These are phyloP conservation scores for Mercurialis annua DNA, from an alignment of 345 rosid genomes.

Conservation along the genomic window DNA sequence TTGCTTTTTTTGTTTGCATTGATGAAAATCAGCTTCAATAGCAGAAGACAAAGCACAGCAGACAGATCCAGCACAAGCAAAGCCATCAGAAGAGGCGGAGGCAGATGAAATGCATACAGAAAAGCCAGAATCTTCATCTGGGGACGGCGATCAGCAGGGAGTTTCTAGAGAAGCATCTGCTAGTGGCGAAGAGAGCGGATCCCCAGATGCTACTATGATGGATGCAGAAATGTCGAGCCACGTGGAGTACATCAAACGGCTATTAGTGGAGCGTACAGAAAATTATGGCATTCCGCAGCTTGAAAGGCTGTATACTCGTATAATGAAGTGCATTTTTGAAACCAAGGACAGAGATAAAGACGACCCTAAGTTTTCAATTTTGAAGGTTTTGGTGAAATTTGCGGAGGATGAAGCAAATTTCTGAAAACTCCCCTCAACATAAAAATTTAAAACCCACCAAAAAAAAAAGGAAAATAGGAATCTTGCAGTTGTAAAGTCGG, in stretches of 20 bases:
- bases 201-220: constrained; percentile 32
- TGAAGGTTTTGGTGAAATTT: constrained; percentile 78
- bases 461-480: constrained; percentile 3
- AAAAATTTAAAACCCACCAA: too few relatives aligned
- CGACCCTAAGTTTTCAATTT: constrained; percentile 61
- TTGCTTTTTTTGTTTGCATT: background rate
- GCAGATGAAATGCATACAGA: constrained; percentile 33
- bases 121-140: constrained; percentile 34
- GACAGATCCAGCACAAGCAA: constrained; percentile 44
- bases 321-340: constrained; percentile 72
- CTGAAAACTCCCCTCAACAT: constrained; percentile 28
- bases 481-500: constrained; percentile 52
- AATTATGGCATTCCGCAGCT: constrained; percentile 73
- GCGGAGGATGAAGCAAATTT: constrained; percentile 67
- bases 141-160: constrained; percentile 26
- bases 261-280: constrained; percentile 52
- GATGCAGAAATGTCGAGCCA: constrained; percentile 45
- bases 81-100: constrained; percentile 36
- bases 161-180: constrained; percentile 23
- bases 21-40: constrained; percentile 26
- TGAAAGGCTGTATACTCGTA: constrained; percentile 71
- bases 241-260: constrained; percentile 42
- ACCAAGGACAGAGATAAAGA: constrained; percentile 41
- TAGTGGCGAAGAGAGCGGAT: constrained; percentile 15
- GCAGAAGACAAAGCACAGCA: constrained; percentile 51